Percentiles rank a stretch among this genome's conserved stretches.
Conservation (phyloP, 1,284 basidiomycete species). For the Cystobasidium pallidum region DNA sequence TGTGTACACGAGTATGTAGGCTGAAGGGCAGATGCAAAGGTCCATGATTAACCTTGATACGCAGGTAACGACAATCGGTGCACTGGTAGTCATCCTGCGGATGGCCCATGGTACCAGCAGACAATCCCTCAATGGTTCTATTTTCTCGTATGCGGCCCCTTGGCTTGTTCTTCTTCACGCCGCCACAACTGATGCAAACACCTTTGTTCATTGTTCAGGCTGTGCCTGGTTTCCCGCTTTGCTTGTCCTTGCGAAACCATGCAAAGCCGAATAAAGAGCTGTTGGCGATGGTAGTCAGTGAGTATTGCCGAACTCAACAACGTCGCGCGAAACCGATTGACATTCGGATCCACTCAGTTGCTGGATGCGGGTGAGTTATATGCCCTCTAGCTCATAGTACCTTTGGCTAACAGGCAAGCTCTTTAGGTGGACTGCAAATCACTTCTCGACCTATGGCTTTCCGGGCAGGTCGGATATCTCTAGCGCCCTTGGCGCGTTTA, state of each 20-base stretch:
- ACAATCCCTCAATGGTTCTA: slow-evolving; percentile 59
- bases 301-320: slow-evolving; percentile 67
- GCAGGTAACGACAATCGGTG: slow-evolving; percentile 48
- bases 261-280: slow-evolving; percentile 73
- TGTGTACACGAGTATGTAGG: slow-evolving; percentile 6
- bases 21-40: neutral
- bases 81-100: slow-evolving; percentile 32
- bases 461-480: slow-evolving; percentile 43
- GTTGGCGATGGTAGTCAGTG: slow-evolving; percentile 64
- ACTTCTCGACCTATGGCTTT: slow-evolving; percentile 62
- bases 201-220: slow-evolving; percentile 29
- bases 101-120: slow-evolving; percentile 58
- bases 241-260: slow-evolving; percentile 74
- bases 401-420: slow-evolving; percentile 45
- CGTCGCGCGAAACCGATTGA: too few species aligned
- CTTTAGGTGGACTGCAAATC: slow-evolving; percentile 62
- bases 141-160: neutral
- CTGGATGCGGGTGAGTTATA: slow-evolving; percentile 22
- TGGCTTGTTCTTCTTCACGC: neutral
- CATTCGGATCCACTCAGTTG: too few species aligned
- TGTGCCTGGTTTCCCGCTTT: slow-evolving; percentile 77
- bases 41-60: neutral
- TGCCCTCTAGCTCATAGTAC: neutral
- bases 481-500: slow-evolving; percentile 66
- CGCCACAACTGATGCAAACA: neutral